A percentile compares a stretch with the other conserved stretches of the same genome.
Evolutionary conservation across 1,284 basidiomycete species (phyloP).

Genomic region (Agroathelia rolfsii): DNA sequence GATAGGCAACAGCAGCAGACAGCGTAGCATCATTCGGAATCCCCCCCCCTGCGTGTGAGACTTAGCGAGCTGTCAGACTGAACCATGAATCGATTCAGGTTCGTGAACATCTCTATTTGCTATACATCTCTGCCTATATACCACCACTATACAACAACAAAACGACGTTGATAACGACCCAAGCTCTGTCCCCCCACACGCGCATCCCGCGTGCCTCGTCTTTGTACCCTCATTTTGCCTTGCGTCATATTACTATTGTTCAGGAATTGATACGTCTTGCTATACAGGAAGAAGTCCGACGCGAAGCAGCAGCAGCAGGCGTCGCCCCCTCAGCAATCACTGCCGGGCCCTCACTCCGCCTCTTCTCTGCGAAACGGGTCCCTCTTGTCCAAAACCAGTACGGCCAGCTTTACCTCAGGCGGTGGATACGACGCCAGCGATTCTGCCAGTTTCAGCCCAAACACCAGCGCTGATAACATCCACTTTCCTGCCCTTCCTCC

Average conservation of each 20-base stretch:
- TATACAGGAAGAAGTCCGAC: conserved; percentile 53
- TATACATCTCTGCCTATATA: too few relatives aligned
- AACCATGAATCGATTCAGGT: conserved; percentile 64
- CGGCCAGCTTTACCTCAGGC: conserved; percentile 10
- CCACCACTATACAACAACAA: too few relatives aligned
- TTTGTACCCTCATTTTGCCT: conserved; percentile 20
- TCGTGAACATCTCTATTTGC: too few relatives aligned
- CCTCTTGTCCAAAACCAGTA: conserved; percentile 15
- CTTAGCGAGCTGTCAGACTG: too few relatives aligned
- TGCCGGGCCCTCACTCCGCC: too few relatives aligned
- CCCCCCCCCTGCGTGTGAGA: too few relatives aligned
- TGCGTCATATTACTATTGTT: conserved; percentile 22
- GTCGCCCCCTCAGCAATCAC: too few relatives aligned
- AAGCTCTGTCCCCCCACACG: too few relatives aligned
- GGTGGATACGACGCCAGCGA: conserved; percentile 10
- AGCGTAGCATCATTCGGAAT: too few relatives aligned
- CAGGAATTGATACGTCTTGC: conserved; percentile 9
- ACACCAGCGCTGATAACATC: conserved; percentile 20
- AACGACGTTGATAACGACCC: too few relatives aligned
- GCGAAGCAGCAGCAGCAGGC: conserved; percentile 41
- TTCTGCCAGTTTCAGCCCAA: conserved; percentile 17
- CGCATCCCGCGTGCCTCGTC: conserved; percentile 12
- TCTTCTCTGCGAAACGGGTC: too few relatives aligned
- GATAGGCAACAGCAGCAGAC: too few relatives aligned
- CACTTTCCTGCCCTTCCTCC: conserved; percentile 49